Conservation (phyloP, 331 rosid species). For the Acacia pycnantha region DNA sequence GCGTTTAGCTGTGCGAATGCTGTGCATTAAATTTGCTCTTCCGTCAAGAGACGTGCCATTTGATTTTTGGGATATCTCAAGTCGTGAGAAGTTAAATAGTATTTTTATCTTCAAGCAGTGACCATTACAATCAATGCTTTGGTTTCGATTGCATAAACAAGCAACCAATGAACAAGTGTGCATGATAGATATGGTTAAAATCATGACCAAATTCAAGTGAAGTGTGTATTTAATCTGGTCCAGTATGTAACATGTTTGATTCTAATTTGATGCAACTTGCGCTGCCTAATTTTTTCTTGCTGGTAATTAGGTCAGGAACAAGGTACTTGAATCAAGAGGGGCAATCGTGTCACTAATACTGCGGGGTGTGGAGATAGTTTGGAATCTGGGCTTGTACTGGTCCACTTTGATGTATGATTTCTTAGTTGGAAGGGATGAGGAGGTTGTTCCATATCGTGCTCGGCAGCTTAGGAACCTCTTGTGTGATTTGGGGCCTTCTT, state of each 20-base stretch:
- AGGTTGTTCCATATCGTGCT: constrained; percentile 95
- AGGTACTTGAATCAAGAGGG: constrained; percentile 88
- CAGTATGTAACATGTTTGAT: constrained; percentile 16
- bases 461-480: constrained; percentile 94
- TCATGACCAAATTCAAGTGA: neutral
- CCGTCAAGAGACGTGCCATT: neutral
- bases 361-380: constrained; percentile 93
- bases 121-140: neutral
- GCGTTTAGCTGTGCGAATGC: neutral
- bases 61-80: neutral
- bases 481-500: constrained; percentile 94
- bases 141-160: neutral
- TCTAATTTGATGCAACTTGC: constrained; percentile 17
- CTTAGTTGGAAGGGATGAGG: constrained; percentile 96
- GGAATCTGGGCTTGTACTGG: constrained; percentile 92
- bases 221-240: neutral
- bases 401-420: constrained; percentile 76
- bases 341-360: constrained; percentile 64
- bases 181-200: neutral
- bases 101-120: neutral
- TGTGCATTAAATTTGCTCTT: neutral
- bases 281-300: constrained; percentile 18
- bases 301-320: constrained; percentile 68
- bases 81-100: neutral
- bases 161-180: neutral